phyloP scores from a whole-genome alignment of 1,284 basidiomycete species.

The Fomes fomentarius region DNA sequence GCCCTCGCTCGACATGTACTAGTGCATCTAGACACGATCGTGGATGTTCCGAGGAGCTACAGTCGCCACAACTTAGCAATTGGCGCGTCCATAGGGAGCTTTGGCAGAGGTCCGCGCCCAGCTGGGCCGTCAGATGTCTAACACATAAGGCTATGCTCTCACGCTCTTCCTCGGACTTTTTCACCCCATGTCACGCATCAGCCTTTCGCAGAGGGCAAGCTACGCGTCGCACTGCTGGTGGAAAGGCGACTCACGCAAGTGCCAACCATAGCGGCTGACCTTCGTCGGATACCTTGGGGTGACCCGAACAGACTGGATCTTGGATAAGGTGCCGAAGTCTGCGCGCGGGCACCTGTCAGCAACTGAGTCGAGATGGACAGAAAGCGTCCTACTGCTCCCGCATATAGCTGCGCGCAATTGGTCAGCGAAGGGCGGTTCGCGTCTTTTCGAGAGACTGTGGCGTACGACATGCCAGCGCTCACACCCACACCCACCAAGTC shows the following conservation, averaged over 20 bases:
- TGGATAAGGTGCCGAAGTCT: neutral
- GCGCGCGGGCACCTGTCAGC: neutral
- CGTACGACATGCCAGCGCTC: neutral
- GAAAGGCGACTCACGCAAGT: too few relatives aligned
- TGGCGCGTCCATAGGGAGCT: too few relatives aligned
- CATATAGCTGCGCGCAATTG: neutral
- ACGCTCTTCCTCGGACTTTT: neutral
- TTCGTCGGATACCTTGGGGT: too few relatives aligned
- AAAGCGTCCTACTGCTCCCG: neutral
- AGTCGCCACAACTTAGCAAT: too few relatives aligned
- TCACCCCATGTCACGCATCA: neutral
- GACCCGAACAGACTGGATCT: neutral
- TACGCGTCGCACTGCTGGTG: too few relatives aligned
- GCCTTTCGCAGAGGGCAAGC: neutral
- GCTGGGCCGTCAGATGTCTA: neutral
- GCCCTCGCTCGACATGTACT: too few relatives aligned
- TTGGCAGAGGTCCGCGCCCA: too few relatives aligned
- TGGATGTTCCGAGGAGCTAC: too few relatives aligned
- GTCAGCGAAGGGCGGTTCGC: slow-evolving; percentile 4
- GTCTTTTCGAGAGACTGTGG: slow-evolving; percentile 6
- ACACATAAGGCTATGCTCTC: neutral
- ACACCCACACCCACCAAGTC: too few relatives aligned
- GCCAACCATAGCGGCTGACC: too few relatives aligned
- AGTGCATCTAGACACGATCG: too few relatives aligned
- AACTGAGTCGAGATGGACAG: neutral